Evolutionary conservation across 176 grass and related monocot genomes (phyloP).

Genomic region (Musa schizocarpa): DNA sequence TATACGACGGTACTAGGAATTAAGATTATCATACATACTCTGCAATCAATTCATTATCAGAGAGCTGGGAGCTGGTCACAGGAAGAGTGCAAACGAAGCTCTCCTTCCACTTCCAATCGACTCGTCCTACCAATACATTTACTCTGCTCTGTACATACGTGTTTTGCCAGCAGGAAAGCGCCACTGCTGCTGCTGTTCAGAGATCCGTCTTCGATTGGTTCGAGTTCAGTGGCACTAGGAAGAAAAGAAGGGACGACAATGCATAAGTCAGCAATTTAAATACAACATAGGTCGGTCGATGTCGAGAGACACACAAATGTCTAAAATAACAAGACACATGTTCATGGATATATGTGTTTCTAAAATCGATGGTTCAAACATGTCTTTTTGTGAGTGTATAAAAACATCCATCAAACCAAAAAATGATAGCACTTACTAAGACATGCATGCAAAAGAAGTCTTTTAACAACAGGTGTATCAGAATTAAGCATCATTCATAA

Average conservation of each 20-base stretch:
- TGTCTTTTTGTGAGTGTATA: too few species aligned
- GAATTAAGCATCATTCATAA: too few species aligned
- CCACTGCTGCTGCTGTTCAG: not conserved
- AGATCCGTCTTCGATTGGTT: slow-evolving; percentile 26
- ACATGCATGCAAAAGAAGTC: too few species aligned
- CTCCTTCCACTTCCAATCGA: not conserved
- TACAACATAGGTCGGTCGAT: not conserved
- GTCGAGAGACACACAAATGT: not conserved
- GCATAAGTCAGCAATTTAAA: not conserved
- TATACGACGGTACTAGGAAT: not conserved
- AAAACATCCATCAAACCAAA: too few species aligned
- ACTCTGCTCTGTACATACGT: slow-evolving; percentile 1
- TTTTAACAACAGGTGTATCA: too few species aligned
- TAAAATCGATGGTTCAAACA: too few species aligned
- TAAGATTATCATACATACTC: not conserved
- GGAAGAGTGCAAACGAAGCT: not conserved
- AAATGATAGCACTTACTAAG: too few species aligned
- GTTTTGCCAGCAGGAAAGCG: not conserved
- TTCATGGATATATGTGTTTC: too few species aligned
- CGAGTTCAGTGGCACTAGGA: not conserved
- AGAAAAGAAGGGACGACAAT: not conserved
- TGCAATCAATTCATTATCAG: not conserved
- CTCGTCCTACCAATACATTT: not conserved
- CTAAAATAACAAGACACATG: not conserved
- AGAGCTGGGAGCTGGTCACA: not conserved